Conservation (phyloP, 2,329 filamentous ascomycete genomes). For the Fusarium torreyae region DNA sequence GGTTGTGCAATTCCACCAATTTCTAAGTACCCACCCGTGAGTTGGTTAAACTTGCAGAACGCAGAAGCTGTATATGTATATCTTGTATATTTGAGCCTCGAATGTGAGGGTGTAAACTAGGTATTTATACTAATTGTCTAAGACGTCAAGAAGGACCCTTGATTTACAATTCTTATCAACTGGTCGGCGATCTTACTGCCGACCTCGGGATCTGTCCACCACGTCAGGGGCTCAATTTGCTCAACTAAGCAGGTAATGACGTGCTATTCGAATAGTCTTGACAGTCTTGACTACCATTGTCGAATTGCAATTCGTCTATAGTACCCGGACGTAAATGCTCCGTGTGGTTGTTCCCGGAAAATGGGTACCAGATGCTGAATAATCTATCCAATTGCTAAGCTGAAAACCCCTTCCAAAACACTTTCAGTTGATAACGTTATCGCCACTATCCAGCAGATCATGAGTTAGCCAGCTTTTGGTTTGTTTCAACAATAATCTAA, state of each 20-base stretch:
- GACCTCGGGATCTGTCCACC: neutral
- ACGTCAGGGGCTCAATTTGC: neutral
- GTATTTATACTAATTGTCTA: slow-evolving; percentile 9
- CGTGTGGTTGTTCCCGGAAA: neutral
- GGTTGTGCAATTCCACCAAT: slow-evolving; percentile 10
- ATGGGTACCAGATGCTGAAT: slow-evolving; percentile 23
- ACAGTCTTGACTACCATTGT: slow-evolving; percentile 1
- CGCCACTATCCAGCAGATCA: no score
- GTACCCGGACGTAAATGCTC: neutral
- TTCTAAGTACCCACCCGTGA: slow-evolving; percentile 4
- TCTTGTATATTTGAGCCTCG: neutral
- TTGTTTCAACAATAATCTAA: no score
- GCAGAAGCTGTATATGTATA: neutral
- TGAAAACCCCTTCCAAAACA: neutral
- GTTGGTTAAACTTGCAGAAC: neutral
- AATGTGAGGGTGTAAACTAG: neutral
- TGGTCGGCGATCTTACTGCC: neutral
- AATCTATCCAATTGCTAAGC: slow-evolving; percentile 7
- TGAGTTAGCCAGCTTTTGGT: no score
- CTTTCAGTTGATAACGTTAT: slow-evolving; percentile 18
- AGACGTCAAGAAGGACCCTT: neutral
- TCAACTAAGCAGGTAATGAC: slow-evolving; percentile 23
- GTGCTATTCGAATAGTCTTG: slow-evolving; percentile 10
- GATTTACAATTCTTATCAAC: neutral
- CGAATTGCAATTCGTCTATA: neutral